Base-by-base conservation (phyloP, 768 basidiomycete genomes). In the Mycena indigotica region DNA sequence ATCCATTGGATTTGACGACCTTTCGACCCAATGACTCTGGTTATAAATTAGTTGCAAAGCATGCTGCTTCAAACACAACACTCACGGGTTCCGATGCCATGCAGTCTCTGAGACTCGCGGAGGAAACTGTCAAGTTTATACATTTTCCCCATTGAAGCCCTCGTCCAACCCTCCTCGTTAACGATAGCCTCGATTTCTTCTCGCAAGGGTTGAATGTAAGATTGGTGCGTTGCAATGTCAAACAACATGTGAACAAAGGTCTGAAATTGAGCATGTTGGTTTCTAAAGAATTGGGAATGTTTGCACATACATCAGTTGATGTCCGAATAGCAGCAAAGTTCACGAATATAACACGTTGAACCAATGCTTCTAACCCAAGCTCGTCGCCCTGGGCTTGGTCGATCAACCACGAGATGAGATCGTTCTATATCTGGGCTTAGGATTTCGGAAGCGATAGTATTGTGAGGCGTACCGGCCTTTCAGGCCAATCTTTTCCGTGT, bases 391-490 rank as follows among this genome's bases (percentile, higher is more conserved):
- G 38, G 0, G 75, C 73, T 8, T 64, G 62, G 39, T 72, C 73
- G 39, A 77, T 67, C 12, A 76, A 56, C 77, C 77, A 79, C 46
- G 70, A 67, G 1, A 79, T 67, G 26, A 77, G 55, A 56, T 79
- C 76, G 50, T 72, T 73, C 76, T 75, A 51, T 19, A 16, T 26
- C 32, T 39, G 19, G 10, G 41, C 15, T 26, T 19, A 35, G 29
- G 28, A n/a, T 50, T n/a, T 28, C 19, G 17, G 25, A 40, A 17
- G 19, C 29, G 32, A 45, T 28, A 19, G 29, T 6, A 38, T 38
- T 57, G 3, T 6, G 45, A 8, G 17, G 3, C 32, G 15, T 48
- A 60, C 59, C 46, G 60, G 60, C 55, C 54, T 61, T 15, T 55
- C 60, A 3, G 60, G 60, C 73, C 73, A 66, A 50, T 64, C 58